These are phyloP conservation scores for Oxytropis ochrocephala DNA, from an alignment of 306 rosid genomes.

Conservation along the genomic window DNA sequence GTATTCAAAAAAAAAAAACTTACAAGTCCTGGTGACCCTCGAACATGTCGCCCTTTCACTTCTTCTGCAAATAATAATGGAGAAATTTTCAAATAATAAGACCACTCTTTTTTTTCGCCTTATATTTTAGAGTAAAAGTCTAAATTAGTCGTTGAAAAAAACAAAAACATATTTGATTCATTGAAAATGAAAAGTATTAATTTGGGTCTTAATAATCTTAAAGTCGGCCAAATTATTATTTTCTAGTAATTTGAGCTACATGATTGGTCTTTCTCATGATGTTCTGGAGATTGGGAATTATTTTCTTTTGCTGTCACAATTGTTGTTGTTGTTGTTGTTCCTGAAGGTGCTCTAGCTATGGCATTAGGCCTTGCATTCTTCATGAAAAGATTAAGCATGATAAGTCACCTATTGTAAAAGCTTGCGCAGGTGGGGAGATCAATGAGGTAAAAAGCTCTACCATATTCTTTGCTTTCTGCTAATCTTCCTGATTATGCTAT, in stretches of 20 bases:
- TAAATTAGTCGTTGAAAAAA: too few species aligned
- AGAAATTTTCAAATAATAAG: not conserved
- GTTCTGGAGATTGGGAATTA: constrained; percentile 73
- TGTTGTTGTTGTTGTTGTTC: constrained; percentile 97
- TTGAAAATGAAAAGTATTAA: too few species aligned
- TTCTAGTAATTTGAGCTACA: too few species aligned
- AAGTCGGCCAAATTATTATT: too few species aligned
- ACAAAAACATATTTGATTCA: too few species aligned
- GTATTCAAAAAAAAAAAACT: not conserved
- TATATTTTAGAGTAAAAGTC: too few species aligned
- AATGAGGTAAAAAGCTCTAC: constrained; percentile 49
- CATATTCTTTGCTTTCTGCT: constrained; percentile 39
- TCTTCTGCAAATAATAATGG: constrained; percentile 17
- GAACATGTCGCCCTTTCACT: not conserved
- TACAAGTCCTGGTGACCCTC: constrained; percentile 11
- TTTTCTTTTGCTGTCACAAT: constrained; percentile 94
- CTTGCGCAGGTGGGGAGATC: constrained; percentile 63
- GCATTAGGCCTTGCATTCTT: constrained; percentile 96
- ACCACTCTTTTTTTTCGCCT: not conserved
- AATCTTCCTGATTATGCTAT: constrained; percentile 63
- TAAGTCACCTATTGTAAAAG: constrained; percentile 95
- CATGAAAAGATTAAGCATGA: constrained; percentile 99
- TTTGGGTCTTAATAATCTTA: too few species aligned
- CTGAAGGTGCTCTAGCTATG: constrained; percentile 96
- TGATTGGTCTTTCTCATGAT: constrained; percentile 36